phyloP scores from a whole-genome alignment of 2,329 filamentous ascomycete species.

The Fusarium coicis region DNA sequence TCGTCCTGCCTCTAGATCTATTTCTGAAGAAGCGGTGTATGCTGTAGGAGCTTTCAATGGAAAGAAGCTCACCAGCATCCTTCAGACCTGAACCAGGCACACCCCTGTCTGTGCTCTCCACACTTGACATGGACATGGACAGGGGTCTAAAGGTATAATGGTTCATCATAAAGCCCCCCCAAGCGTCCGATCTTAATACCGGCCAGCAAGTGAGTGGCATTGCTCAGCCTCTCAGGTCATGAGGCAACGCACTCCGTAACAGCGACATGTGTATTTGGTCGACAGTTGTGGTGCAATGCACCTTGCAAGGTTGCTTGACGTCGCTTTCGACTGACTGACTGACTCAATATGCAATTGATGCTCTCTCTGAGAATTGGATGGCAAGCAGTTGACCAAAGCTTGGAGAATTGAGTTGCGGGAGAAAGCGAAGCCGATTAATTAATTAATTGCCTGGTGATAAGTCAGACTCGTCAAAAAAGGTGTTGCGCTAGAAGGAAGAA shows the following conservation, averaged over 20 bases:
- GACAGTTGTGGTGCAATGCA: background rate
- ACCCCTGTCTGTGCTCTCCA: slow-evolving; percentile 30
- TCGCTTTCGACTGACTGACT: background rate
- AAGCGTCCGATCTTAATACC: background rate
- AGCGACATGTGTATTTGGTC: background rate
- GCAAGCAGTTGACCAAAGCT: slow-evolving; percentile 2
- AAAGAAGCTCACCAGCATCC: slow-evolving; percentile 12
- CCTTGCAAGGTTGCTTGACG: background rate
- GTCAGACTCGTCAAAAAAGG: slow-evolving; percentile 1
- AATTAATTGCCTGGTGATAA: slow-evolving; percentile 5
- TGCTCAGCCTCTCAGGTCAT: slow-evolving; percentile 5
- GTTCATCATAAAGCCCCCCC: background rate
- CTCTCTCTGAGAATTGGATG: slow-evolving; percentile 15
- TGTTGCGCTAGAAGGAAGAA: slow-evolving; percentile 20
- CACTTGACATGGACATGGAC: slow-evolving; percentile 13
- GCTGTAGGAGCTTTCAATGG: background rate
- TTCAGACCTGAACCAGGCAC: background rate
- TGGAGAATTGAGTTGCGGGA: slow-evolving; percentile 13
- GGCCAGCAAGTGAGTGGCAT: background rate
- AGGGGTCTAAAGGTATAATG: background rate
- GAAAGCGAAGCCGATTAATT: slow-evolving; percentile 24
- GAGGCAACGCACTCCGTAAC: background rate
- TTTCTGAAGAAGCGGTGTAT: slow-evolving; percentile 36
- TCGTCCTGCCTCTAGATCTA: slow-evolving; percentile 1
- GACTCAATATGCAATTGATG: background rate